Evolutionary conservation across 805 yeast genomes (phyloP).

Genomic region (Lipomyces starkeyi): DNA sequence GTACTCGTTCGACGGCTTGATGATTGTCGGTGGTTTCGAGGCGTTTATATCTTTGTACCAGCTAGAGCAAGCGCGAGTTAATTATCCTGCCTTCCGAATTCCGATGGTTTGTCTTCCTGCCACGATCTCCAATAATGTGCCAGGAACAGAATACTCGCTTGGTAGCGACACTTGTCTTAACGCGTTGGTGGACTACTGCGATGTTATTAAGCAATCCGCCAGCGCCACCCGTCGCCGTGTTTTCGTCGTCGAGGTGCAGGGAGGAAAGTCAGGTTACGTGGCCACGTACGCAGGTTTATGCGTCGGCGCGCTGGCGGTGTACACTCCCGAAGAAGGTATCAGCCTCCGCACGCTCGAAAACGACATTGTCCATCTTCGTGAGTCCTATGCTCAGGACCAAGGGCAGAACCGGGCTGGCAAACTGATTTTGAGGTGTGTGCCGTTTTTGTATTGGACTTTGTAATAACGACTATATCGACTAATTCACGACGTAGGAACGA

Average conservation of each 20-base stretch:
- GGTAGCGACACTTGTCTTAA: constrained; percentile 97
- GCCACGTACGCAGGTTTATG: constrained; percentile 85
- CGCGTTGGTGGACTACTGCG: constrained; percentile 89
- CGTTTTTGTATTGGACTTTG: not conserved
- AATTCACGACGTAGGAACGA: constrained; percentile 55
- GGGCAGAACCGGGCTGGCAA: constrained; percentile 88
- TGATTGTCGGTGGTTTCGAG: constrained; percentile 95
- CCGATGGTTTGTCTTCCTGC: constrained; percentile 96
- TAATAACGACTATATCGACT: not conserved
- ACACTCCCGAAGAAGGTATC: constrained; percentile 86
- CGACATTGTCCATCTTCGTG: constrained; percentile 73
- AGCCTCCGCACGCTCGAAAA: constrained; percentile 69
- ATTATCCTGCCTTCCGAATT: constrained; percentile 89
- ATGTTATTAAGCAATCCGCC: constrained; percentile 92
- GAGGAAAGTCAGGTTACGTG: constrained; percentile 94
- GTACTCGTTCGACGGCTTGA: constrained; percentile 82
- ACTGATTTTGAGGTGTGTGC: constrained; percentile 63
- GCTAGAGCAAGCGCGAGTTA: constrained; percentile 72
- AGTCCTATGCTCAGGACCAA: constrained; percentile 70
- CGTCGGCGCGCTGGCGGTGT: constrained; percentile 89
- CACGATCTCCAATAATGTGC: constrained; percentile 95
- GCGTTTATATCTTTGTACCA: constrained; percentile 88
- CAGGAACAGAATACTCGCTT: constrained; percentile 96
- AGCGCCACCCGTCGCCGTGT: constrained; percentile 92
- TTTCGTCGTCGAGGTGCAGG: constrained; percentile 97